Conservation (phyloP, 257 asterid species). For the Misopates orontium region DNA sequence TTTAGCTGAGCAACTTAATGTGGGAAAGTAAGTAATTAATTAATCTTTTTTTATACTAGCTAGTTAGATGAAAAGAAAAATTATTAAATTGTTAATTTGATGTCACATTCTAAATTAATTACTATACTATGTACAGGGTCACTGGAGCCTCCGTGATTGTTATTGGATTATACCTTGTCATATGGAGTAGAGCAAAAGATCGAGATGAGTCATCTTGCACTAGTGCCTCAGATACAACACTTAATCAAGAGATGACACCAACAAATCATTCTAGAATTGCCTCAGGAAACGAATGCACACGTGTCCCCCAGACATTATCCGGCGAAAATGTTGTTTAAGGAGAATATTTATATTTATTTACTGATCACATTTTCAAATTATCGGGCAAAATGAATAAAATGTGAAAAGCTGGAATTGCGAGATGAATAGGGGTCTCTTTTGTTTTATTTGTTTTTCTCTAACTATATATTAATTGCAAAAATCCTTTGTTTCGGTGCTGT, state of each 20-base stretch:
- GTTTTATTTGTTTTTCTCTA: no score
- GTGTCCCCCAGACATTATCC: background rate
- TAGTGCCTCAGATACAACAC: background rate
- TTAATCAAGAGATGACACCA: background rate
- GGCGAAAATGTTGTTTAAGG: background rate
- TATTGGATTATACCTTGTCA: slow-evolving; percentile 40
- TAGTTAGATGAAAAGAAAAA: no score
- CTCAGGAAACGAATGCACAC: background rate
- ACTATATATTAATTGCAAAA: no score
- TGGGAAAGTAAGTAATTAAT: slow-evolving; percentile 41
- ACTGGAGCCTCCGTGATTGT: slow-evolving; percentile 40
- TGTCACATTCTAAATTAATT: background rate
- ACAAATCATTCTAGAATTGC: background rate
- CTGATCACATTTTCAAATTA: background rate
- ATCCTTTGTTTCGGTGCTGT: no score
- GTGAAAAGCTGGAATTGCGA: no score
- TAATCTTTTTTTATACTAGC: no score
- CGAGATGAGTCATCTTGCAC: background rate
- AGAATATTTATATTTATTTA: background rate
- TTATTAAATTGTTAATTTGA: no score
- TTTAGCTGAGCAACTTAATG: slow-evolving; percentile 37
- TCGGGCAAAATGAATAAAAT: no score
- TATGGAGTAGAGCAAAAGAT: slow-evolving; percentile 46
- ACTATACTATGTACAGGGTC: slow-evolving; percentile 24
- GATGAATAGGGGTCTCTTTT: no score